A percentile compares a stretch with the other conserved stretches of the same genome.
Evolutionary conservation across 1,284 basidiomycete genomes (phyloP).

Genomic region (Austroboletus niveus): DNA sequence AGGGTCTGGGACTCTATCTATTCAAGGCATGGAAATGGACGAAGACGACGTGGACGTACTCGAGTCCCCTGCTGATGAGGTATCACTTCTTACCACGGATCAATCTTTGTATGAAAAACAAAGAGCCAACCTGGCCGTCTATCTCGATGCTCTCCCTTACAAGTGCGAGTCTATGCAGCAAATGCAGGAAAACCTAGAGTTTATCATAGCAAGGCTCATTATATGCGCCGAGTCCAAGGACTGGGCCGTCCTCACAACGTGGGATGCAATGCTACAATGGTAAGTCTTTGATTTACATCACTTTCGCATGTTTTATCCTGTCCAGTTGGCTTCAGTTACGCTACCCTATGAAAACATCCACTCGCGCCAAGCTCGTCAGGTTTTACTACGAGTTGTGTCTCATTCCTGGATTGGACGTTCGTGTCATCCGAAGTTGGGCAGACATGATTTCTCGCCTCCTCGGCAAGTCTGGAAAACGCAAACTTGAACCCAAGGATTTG

Average conservation of each 20-base stretch:
- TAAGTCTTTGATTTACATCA: slow-evolving; percentile 32
- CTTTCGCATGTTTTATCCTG: slow-evolving; percentile 7
- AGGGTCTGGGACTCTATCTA: slow-evolving; percentile 24
- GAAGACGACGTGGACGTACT: slow-evolving; percentile 33
- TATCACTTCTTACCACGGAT: slow-evolving; percentile 19
- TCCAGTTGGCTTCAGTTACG: slow-evolving; percentile 79
- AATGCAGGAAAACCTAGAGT: slow-evolving; percentile 74
- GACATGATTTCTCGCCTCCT: slow-evolving; percentile 53
- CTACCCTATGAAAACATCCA: slow-evolving; percentile 73
- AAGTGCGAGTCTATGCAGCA: slow-evolving; percentile 71
- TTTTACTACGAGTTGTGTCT: slow-evolving; percentile 89
- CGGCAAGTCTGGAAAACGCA: slow-evolving; percentile 39
- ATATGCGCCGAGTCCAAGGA: slow-evolving; percentile 77
- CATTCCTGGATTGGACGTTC: slow-evolving; percentile 64
- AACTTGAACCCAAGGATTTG: slow-evolving; percentile 55
- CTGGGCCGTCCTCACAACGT: slow-evolving; percentile 66
- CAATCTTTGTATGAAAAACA: slow-evolving; percentile 50
- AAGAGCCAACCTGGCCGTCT: slow-evolving; percentile 55
- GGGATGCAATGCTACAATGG: slow-evolving; percentile 75
- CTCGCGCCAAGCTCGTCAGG: slow-evolving; percentile 74
- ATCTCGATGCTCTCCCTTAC: slow-evolving; percentile 75
- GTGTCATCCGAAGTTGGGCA: slow-evolving; percentile 56
- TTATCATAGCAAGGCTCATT: slow-evolving; percentile 70
- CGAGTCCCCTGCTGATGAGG: slow-evolving; percentile 31
- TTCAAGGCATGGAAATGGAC: slow-evolving; percentile 32